Conservation (phyloP, 140 eudicot genomes). For the Artemisia princeps region DNA sequence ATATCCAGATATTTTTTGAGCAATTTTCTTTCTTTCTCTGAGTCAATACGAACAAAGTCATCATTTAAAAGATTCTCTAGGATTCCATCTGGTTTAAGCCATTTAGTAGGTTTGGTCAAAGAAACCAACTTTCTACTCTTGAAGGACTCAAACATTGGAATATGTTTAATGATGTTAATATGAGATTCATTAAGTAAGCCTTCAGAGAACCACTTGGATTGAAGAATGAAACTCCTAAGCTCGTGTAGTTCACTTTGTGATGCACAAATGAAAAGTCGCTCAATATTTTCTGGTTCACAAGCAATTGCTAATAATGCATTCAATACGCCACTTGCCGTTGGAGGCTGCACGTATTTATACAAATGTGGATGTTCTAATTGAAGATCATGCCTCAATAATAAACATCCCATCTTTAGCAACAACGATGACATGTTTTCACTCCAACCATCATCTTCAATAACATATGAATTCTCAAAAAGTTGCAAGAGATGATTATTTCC, state of each 20-base stretch:
- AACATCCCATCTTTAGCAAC: slow-evolving; percentile 72
- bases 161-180: slow-evolving; percentile 50
- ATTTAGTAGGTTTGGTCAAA: slow-evolving; percentile 54
- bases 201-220: slow-evolving; percentile 88
- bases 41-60: slow-evolving; percentile 73
- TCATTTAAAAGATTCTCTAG: slow-evolving; percentile 74
- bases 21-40: slow-evolving; percentile 74
- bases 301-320: slow-evolving; percentile 71
- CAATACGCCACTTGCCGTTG: slow-evolving; percentile 77
- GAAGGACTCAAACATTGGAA: slow-evolving; percentile 93
- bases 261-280: slow-evolving; percentile 53
- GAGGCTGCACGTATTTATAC: slow-evolving; percentile 67
- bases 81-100: slow-evolving; percentile 82
- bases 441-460: slow-evolving; percentile 92
- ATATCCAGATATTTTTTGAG: slow-evolving; percentile 50
- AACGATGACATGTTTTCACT: slow-evolving; percentile 85
- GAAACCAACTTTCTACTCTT: slow-evolving; percentile 63
- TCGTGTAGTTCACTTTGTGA: slow-evolving; percentile 85
- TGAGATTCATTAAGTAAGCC: slow-evolving; percentile 41
- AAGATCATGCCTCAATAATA: slow-evolving; percentile 68
- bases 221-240: slow-evolving; percentile 86
- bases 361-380: slow-evolving; percentile 62
- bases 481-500: slow-evolving; percentile 61
- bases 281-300: slow-evolving; percentile 42
- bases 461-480: slow-evolving; percentile 71